Evolutionary conservation across 306 rosid species (phyloP).

Genomic region (Calophaca sinica): DNA sequence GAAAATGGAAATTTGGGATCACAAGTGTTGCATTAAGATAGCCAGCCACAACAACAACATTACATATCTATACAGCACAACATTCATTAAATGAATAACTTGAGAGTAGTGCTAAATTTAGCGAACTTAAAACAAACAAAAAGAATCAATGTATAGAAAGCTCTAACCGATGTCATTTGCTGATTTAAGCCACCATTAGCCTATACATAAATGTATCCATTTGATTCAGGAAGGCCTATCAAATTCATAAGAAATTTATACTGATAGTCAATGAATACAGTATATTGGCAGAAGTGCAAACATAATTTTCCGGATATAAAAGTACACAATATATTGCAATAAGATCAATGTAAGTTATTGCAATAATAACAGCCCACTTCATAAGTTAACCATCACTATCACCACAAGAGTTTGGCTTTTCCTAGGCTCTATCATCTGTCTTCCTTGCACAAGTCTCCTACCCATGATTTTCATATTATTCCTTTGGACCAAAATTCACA

Average conservation of each 20-base stretch:
- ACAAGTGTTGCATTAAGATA: constrained; percentile 88
- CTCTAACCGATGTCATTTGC: constrained; percentile 52
- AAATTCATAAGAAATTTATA: constrained; percentile 35
- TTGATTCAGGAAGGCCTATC: constrained; percentile 74
- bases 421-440: not conserved
- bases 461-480: no score
- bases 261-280: constrained; percentile 5
- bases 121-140: constrained; percentile 29
- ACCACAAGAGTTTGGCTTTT: constrained; percentile 20
- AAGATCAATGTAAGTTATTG: no score
- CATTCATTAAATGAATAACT: constrained; percentile 42
- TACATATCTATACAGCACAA: constrained; percentile 70
- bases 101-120: constrained; percentile 32
- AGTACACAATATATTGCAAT: not conserved
- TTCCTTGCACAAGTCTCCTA: not conserved
- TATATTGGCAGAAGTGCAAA: no score
- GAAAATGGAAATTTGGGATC: constrained; percentile 83
- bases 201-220: constrained; percentile 82
- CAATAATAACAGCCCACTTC: constrained; percentile 2
- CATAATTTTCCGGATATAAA: not conserved
- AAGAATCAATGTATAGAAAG: constrained; percentile 1
- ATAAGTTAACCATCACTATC: constrained; percentile 16
- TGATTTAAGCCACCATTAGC: constrained; percentile 93
- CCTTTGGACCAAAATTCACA: no score
- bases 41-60: constrained; percentile 92